A percentile compares a stretch with the other conserved stretches of the same genome.
Conservation (phyloP, 495 filamentous ascomycete genomes). For the Talaromyces borbonicus region DNA sequence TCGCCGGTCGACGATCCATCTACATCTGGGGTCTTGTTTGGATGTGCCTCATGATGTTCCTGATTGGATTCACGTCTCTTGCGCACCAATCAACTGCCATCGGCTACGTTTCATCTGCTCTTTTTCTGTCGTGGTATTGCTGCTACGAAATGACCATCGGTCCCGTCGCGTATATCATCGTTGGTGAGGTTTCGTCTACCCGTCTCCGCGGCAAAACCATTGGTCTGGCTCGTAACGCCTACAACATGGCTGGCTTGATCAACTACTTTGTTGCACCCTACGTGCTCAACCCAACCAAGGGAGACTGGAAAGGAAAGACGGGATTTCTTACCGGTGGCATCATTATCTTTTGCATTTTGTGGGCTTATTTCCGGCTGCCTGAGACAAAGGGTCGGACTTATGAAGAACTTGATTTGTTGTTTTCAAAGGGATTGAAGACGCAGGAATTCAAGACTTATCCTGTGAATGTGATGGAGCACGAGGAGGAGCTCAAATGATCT, state of each 20-base stretch:
- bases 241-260: constrained; percentile 51
- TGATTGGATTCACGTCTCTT: constrained; percentile 32
- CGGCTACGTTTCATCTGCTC: no score
- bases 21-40: constrained; percentile 36
- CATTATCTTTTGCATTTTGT: constrained; percentile 49
- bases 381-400: constrained; percentile 51
- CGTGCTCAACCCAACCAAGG: constrained; percentile 51
- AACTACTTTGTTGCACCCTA: constrained; percentile 50
- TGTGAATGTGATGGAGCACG: no score
- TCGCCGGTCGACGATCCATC: constrained; percentile 39
- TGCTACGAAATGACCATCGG: constrained; percentile 54
- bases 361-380: constrained; percentile 51
- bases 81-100: no score
- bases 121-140: no score
- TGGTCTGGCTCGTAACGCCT: constrained; percentile 46
- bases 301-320: constrained; percentile 52
- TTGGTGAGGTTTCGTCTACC: constrained; percentile 49
- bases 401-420: constrained; percentile 51
- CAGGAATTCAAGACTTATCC: no score
- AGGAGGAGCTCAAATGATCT: no score
- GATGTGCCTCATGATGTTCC: constrained; percentile 32
- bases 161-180: constrained; percentile 55
- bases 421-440: no score
- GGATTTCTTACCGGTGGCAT: constrained; percentile 56
- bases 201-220: constrained; percentile 56